Percentiles rank a stretch among this genome's conserved stretches.
These are phyloP conservation scores for Kazachstania viticola DNA, from an alignment of 805 yeast genomes.

Conservation along the genomic window DNA sequence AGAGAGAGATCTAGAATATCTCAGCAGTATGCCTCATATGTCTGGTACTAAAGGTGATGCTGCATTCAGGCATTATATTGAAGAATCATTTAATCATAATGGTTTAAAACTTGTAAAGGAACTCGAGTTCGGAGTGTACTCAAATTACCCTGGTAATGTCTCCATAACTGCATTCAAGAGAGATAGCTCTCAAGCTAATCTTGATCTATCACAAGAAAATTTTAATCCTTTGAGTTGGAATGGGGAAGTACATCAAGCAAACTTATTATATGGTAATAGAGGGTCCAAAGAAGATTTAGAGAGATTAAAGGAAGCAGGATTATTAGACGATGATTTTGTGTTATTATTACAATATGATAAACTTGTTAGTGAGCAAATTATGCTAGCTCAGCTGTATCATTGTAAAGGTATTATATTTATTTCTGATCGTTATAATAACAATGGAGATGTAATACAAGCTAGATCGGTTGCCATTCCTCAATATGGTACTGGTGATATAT, in stretches of 20 bases:
- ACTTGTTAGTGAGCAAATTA: slow-evolving; percentile 39
- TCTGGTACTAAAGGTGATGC: slow-evolving; percentile 84
- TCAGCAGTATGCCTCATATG: slow-evolving; percentile 73
- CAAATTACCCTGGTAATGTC: slow-evolving; percentile 41
- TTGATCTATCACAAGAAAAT: slow-evolving; percentile 29
- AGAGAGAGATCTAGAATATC: slow-evolving; percentile 55
- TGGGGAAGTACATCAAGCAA: slow-evolving; percentile 41
- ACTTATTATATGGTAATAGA: slow-evolving; percentile 50
- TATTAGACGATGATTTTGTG: slow-evolving; percentile 38
- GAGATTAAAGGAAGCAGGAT: slow-evolving; percentile 26
- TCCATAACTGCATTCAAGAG: background rate
- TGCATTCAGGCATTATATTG: slow-evolving; percentile 55
- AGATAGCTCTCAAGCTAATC: slow-evolving; percentile 2
- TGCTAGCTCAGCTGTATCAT: slow-evolving; percentile 43
- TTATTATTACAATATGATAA: slow-evolving; percentile 50
- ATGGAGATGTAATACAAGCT: slow-evolving; percentile 25
- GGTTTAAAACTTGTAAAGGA: slow-evolving; percentile 37
- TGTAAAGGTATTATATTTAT: slow-evolving; percentile 63
- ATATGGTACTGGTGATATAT: slow-evolving; percentile 62
- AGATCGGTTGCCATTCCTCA: slow-evolving; percentile 47
- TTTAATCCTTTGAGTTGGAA: slow-evolving; percentile 59
- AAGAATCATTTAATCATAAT: slow-evolving; percentile 44
- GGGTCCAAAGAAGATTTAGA: slow-evolving; percentile 51
- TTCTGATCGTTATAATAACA: slow-evolving; percentile 29
- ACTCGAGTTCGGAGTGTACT: slow-evolving; percentile 39